A percentile compares a stretch with the other conserved stretches of the same genome.
phyloP scores from a whole-genome alignment of 192 early-diverging fungal genomes.

The Polychytrium aggregatum region DNA sequence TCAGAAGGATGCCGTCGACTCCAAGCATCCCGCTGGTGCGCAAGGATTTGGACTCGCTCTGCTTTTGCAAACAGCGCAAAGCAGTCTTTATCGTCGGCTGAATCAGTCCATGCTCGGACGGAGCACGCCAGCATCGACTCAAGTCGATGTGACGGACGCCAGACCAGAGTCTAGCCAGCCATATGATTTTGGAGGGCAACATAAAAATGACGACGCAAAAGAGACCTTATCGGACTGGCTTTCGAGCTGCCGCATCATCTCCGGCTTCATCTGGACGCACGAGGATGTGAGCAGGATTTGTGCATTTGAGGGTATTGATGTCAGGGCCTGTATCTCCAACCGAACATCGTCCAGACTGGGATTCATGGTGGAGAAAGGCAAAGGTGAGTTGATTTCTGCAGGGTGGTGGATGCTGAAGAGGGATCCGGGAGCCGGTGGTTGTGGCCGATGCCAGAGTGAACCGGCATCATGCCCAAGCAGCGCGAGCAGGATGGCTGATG shows the following conservation, averaged over 20 bases:
- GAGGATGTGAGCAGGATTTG: constrained; percentile 13
- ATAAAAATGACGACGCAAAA: background rate
- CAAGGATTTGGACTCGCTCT: too few species aligned
- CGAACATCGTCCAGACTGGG: constrained; percentile 6
- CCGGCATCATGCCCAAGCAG: background rate
- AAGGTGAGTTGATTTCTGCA: too few species aligned
- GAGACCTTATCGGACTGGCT: too few species aligned
- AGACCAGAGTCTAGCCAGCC: background rate
- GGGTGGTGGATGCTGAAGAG: constrained; percentile 5
- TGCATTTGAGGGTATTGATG: constrained; percentile 7
- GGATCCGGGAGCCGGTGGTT: background rate
- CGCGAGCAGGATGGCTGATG: background rate
- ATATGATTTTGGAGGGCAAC: background rate
- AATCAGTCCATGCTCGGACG: too few species aligned
- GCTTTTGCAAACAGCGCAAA: too few species aligned
- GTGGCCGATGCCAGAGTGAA: background rate
- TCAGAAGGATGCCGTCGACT: too few species aligned
- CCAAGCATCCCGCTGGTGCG: too few species aligned
- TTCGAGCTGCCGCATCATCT: constrained; percentile 2
- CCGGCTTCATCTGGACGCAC: constrained; percentile 7
- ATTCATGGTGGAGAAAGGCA: too few species aligned
- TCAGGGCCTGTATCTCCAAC: constrained; percentile 9
- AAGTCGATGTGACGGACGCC: background rate
- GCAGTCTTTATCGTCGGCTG: too few species aligned
- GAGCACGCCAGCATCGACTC: too few species aligned